These are phyloP conservation scores for Neobulgaria alba DNA, from an alignment of 2,329 filamentous ascomycete species.

Conservation along the genomic window DNA sequence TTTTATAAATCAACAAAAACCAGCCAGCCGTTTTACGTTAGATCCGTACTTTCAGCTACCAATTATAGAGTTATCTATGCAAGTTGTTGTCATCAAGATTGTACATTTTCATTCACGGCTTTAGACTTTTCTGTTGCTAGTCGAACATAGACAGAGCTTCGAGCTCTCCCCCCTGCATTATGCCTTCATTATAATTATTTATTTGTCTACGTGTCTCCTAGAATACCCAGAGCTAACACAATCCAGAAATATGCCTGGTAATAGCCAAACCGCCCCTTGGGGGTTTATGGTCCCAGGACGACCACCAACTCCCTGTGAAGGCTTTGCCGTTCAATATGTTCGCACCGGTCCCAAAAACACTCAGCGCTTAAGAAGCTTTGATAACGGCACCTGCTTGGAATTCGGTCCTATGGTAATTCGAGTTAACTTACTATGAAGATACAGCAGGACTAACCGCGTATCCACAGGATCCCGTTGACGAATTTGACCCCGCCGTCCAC, in stretches of 20 bases:
- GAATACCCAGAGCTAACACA: too few relatives aligned
- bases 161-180: too few relatives aligned
- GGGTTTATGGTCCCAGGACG: slow-evolving; percentile 20
- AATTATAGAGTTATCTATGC: too few relatives aligned
- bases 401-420: slow-evolving; percentile 18
- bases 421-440: not conserved
- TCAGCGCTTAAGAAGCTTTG: slow-evolving; percentile 11
- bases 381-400: slow-evolving; percentile 18
- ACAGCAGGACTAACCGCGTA: slow-evolving; percentile 3
- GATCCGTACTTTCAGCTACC: too few relatives aligned
- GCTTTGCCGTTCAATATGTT: slow-evolving; percentile 8
- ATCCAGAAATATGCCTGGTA: slow-evolving; percentile 1
- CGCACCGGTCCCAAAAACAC: slow-evolving; percentile 7
- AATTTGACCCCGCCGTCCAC: slow-evolving; percentile 7
- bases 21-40: too few relatives aligned
- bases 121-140: too few relatives aligned
- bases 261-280: slow-evolving; percentile 11
- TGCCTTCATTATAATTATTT: too few relatives aligned
- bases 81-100: too few relatives aligned
- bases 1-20: too few relatives aligned
- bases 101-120: too few relatives aligned
- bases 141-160: too few relatives aligned
- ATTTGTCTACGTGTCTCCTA: too few relatives aligned
- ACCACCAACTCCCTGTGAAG: slow-evolving; percentile 21
- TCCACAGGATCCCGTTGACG: slow-evolving; percentile 17